Base-by-base conservation (phyloP, 768 basidiomycete genomes). In the Russula abietina region DNA sequence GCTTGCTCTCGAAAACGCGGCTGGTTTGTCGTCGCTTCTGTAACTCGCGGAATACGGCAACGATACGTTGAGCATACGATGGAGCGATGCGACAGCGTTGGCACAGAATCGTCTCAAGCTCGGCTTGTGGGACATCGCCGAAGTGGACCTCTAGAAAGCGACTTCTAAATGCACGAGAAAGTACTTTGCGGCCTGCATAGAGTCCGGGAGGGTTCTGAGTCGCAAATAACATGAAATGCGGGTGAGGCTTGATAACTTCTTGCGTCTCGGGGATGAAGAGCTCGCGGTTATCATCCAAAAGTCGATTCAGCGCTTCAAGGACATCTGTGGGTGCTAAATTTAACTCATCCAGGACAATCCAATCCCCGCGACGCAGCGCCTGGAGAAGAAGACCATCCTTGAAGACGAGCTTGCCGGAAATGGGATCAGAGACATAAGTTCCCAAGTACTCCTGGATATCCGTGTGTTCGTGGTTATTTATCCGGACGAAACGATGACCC, bases 391-490 rank as follows among this genome's bases (percentile, higher is more conserved):
- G 76, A 10, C 97, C 97, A 71, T 99, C 97, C 68, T 88, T 89
- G 76, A 97, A 98, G 10, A 91, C 85, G 17, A 98, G 82, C 73
- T 93, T 95, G n/a, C 97, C 97, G 0, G 93, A 92, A 16, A 81
- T 71, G 9, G 93, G 86, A 72, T 98, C 94, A 2, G 97, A 95
- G 26, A 95, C 85, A 71, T 99, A 99, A 0, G 93, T 93, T 3
- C 97, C 97, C 51, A 98, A 81, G 71, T 99, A 99, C 72, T 99
- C 97, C 71, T 99, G 97, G 55, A 99, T 97, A 71, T 99, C 97
- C 6, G 97, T 99, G 71, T 98, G 97, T 66, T 99, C 97, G 75
- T 99, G 97, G 70, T 99, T 99, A 77, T 99, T 99, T 80, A 99
- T 98, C 45, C 97, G 91, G 33, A 99, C 86, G 73, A 98, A 98